A percentile compares a stretch with the other conserved stretches of the same genome.
Evolutionary conservation across 306 rosid genomes (phyloP).

Genomic region (Begonia peltatifolia): DNA sequence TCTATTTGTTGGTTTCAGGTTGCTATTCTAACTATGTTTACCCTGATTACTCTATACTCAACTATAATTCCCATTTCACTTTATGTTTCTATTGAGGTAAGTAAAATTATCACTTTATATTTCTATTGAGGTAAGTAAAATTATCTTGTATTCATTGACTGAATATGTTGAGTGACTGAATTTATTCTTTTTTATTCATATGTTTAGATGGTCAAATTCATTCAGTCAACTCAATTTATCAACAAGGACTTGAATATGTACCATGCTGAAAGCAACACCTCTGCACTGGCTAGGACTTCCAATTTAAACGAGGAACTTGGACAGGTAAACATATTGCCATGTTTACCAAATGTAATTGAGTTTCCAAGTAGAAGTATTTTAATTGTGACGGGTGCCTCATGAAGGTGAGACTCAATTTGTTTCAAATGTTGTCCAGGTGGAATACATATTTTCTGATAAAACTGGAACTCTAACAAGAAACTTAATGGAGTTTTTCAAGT

Average conservation of each 20-base stretch:
- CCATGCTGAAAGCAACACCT: conserved; percentile 78
- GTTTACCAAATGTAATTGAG: background rate
- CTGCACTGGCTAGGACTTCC: conserved; percentile 96
- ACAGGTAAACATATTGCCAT: conserved; percentile 35
- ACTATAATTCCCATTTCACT: conserved; percentile 96
- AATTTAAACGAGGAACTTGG: conserved; percentile 98
- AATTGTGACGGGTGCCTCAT: background rate
- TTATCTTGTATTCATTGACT: conserved; percentile 6
- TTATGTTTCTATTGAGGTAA: conserved; percentile 93
- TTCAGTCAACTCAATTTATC: conserved; percentile 89
- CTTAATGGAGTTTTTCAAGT: conserved; percentile 98
- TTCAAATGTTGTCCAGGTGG: conserved; percentile 46
- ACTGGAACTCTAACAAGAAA: conserved; percentile 96
- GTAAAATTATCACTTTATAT: conserved; percentile 91
- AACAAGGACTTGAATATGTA: conserved; percentile 87
- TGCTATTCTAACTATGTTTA: conserved; percentile 73
- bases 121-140: conserved; percentile 89
- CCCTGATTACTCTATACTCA: conserved; percentile 89
- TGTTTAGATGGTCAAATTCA: conserved; percentile 89
- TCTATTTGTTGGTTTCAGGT: conserved; percentile 36
- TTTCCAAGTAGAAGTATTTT: background rate
- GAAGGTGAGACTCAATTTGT: conserved; percentile 5
- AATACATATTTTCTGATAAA: conserved; percentile 94
- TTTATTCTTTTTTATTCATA: conserved; percentile 9
- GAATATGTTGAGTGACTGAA: conserved; percentile 6